phyloP scores from a whole-genome alignment of 495 filamentous ascomycete species.

The Xanthoparmelia taractica region DNA sequence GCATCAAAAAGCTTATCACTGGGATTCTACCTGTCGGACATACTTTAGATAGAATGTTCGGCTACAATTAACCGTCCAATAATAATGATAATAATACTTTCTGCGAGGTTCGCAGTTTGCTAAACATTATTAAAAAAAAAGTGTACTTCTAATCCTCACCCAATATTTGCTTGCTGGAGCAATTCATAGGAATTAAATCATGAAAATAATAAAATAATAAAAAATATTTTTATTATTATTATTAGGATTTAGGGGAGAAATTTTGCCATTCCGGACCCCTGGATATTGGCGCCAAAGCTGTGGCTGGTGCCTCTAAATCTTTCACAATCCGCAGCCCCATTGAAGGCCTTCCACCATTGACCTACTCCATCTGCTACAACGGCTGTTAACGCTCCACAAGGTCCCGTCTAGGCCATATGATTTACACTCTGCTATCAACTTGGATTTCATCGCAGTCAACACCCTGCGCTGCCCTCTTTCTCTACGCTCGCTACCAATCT shows the following conservation, averaged over 20 bases:
- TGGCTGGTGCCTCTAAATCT: conserved; percentile 12
- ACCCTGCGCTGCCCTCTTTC: not conserved
- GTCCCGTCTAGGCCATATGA: not conserved
- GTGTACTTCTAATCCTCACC: not conserved
- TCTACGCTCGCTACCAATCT: not conserved
- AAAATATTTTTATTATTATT: too few relatives aligned
- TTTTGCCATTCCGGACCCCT: not conserved
- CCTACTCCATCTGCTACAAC: conserved; percentile 12
- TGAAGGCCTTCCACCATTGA: conserved; percentile 11
- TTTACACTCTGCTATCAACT: not conserved
- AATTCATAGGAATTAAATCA: too few relatives aligned
- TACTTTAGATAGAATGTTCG: too few relatives aligned
- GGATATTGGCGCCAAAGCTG: conserved; percentile 15
- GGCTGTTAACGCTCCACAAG: conserved; percentile 1
- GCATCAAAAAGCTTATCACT: too few relatives aligned
- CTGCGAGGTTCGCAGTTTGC: not conserved
- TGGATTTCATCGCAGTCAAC: not conserved
- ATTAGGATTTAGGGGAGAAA: not conserved
- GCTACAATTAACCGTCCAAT: too few relatives aligned
- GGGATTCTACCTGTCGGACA: too few relatives aligned
- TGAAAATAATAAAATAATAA: too few relatives aligned
- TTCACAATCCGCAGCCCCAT: conserved; percentile 11
- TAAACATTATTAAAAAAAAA: not conserved
- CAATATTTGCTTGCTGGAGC: too few relatives aligned
- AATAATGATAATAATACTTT: too few relatives aligned